These are phyloP conservation scores for Periconia sp. DNA, from an alignment of 2,329 filamentous ascomycete genomes.

Conservation along the genomic window DNA sequence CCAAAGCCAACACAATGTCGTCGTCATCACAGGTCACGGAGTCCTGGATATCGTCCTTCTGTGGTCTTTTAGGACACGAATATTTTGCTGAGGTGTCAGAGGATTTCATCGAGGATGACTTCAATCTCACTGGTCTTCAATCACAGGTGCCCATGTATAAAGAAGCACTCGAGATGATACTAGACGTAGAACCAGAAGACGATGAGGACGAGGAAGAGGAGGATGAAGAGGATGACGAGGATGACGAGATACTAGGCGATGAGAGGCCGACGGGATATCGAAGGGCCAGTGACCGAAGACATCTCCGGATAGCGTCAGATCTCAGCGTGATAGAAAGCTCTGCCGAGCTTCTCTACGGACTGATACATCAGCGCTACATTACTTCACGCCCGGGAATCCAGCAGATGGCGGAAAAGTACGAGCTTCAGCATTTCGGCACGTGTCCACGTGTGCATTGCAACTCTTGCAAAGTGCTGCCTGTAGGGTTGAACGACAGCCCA, in stretches of 20 bases:
- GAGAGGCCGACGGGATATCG: conserved; percentile 65
- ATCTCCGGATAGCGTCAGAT: conserved; percentile 88
- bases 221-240: conserved; percentile 69
- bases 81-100: conserved; percentile 99
- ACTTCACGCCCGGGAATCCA: conserved; percentile 95
- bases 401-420: conserved; percentile 99
- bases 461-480: conserved; percentile 86
- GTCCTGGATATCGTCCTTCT: conserved; percentile 98
- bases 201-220: conserved; percentile 85
- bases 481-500: conserved; percentile 91
- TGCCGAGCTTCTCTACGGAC: conserved; percentile 95
- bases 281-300: conserved; percentile 63
- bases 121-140: conserved; percentile 95
- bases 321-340: conserved; percentile 95
- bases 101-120: conserved; percentile 99
- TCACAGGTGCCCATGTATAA: conserved; percentile 98
- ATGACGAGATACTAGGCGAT: conserved; percentile 51
- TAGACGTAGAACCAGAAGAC: conserved; percentile 96
- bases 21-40: conserved; percentile 69
- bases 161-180: conserved; percentile 98
- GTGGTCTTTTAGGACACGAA: conserved; percentile 92
- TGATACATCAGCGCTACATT: conserved; percentile 98
- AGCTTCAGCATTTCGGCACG: conserved; percentile 91
- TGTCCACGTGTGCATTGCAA: conserved; percentile 96
- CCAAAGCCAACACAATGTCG: conserved; percentile 52